Conservation (phyloP, 2,329 filamentous ascomycete genomes). For the Aspergillus jensenii region DNA sequence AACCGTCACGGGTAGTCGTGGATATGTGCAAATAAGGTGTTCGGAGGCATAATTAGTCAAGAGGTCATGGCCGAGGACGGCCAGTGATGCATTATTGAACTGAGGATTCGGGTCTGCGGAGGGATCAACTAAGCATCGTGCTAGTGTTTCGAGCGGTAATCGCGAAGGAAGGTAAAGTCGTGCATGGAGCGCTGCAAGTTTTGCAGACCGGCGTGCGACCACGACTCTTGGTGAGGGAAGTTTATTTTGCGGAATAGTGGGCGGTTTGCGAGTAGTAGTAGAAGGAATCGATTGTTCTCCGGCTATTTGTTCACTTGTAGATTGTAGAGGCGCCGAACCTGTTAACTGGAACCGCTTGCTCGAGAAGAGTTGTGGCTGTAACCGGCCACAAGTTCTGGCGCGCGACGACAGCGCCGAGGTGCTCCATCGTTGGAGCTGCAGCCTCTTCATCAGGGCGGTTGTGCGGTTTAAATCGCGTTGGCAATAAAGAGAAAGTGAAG, state of each 20-base stretch:
- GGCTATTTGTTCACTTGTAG: conserved; percentile 27
- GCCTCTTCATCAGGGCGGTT: conserved; percentile 49
- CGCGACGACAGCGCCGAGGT: conserved; percentile 50
- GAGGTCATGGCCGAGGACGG: conserved; percentile 77
- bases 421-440: conserved; percentile 54
- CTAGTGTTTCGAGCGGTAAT: conserved; percentile 82
- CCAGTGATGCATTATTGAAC: conserved; percentile 87
- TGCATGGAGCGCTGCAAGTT: conserved; percentile 88
- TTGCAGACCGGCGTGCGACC: conserved; percentile 71
- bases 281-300: conserved; percentile 26
- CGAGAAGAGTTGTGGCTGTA: conserved; percentile 37
- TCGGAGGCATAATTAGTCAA: conserved; percentile 88
- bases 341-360: conserved; percentile 45
- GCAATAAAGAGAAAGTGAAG: conserved; percentile 1
- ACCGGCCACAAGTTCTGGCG: conserved; percentile 41
- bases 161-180: conserved; percentile 78
- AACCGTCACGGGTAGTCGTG: conserved; percentile 84
- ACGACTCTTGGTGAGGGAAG: conserved; percentile 71
- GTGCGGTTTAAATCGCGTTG: conserved; percentile 4
- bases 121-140: conserved; percentile 78
- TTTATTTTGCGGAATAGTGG: conserved; percentile 38
- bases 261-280: conserved; percentile 24
- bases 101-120: conserved; percentile 76
- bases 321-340: conserved; percentile 29
- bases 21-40: conserved; percentile 83